A percentile compares a stretch with the other conserved stretches of the same genome.
Conservation (phyloP, 441 rosid genomes). For the Rhodomyrtus psidioides region DNA sequence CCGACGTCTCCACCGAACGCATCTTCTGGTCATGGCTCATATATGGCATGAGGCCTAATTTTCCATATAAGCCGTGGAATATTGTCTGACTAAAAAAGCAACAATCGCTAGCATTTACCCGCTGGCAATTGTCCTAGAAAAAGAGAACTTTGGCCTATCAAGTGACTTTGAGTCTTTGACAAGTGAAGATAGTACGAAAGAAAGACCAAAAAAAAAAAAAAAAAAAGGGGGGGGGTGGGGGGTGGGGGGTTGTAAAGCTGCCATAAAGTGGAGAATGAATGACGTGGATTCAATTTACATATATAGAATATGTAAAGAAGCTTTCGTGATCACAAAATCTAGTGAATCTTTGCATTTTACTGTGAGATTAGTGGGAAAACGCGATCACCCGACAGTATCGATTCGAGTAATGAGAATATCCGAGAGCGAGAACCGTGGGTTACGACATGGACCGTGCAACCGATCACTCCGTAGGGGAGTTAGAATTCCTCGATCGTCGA, state of each 20-base stretch:
- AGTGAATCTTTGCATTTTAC: not conserved
- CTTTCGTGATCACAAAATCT: not conserved
- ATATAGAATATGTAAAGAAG: not conserved
- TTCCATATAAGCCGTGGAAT: not conserved
- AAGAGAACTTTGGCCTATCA: not conserved
- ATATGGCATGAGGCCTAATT: not conserved
- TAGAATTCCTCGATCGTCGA: not conserved
- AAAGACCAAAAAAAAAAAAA: not conserved
- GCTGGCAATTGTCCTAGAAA: not conserved
- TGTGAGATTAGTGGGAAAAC: not conserved
- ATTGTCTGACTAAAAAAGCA: not conserved
- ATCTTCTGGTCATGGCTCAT: not conserved
- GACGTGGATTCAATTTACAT: not conserved
- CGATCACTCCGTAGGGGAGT: not conserved
- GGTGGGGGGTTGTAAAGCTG: too few relatives aligned
- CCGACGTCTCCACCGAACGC: not conserved
- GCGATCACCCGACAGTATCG: rapidly evolving
- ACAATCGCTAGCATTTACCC: not conserved
- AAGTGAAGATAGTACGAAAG: not conserved
- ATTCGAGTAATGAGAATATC: not conserved
- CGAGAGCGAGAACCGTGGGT: not conserved
- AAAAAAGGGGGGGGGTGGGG: not conserved
- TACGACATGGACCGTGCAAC: too few relatives aligned
- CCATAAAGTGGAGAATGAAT: not conserved
- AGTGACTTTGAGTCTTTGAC: not conserved